These are phyloP conservation scores for Diaporthe citrichinensis DNA, from an alignment of 2,329 filamentous ascomycete genomes.

Conservation along the genomic window DNA sequence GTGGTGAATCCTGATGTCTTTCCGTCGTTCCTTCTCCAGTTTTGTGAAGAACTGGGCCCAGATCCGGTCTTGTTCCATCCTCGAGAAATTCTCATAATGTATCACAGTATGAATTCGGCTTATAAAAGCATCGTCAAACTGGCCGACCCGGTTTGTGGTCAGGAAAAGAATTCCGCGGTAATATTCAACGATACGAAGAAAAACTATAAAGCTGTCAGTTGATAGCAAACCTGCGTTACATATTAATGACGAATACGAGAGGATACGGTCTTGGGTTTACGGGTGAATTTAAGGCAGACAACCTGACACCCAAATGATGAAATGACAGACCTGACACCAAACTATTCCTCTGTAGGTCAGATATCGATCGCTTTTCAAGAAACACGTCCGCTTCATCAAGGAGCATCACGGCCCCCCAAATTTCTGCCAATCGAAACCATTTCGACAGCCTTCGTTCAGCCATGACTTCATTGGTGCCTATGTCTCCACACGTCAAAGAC, in stretches of 20 bases:
- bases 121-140: slow-evolving; percentile 56
- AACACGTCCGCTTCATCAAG: slow-evolving; percentile 49
- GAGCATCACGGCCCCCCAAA: slow-evolving; percentile 39
- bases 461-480: slow-evolving; percentile 39
- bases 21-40: background rate
- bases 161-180: slow-evolving; percentile 48
- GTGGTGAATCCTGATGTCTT: background rate
- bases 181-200: slow-evolving; percentile 47
- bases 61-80: background rate
- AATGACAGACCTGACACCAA: slow-evolving; percentile 43
- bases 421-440: slow-evolving; percentile 9
- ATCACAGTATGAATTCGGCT: slow-evolving; percentile 51
- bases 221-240: background rate
- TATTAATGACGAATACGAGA: no score
- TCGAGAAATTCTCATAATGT: slow-evolving; percentile 45
- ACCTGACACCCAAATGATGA: no score
- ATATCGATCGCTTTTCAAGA: slow-evolving; percentile 42
- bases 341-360: slow-evolving; percentile 46
- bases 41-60: slow-evolving; percentile 10
- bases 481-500: slow-evolving; percentile 15
- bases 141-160: slow-evolving; percentile 50
- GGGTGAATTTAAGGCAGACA: no score
- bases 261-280: no score
- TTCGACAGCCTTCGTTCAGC: background rate
- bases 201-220: slow-evolving; percentile 34